A percentile compares a stretch with the other conserved stretches of the same genome.
Evolutionary conservation across 768 basidiomycete species (phyloP).

Genomic region (Rhodocollybia butyracea): DNA sequence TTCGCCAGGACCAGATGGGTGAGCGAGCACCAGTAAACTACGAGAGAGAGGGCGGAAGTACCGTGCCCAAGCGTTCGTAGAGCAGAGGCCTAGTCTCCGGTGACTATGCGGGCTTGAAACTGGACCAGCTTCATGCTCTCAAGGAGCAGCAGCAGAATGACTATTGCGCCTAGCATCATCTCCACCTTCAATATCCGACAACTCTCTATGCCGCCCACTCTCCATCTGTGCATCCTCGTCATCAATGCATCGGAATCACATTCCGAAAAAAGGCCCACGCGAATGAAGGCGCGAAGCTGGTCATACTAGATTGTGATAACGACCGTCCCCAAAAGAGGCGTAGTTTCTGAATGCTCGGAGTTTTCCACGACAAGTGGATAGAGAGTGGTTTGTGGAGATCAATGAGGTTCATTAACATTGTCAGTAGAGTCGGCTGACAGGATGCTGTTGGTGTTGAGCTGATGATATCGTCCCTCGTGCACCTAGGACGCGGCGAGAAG

Average conservation of each 20-base stretch:
- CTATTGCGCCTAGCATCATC: too few species aligned
- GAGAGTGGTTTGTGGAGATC: slow-evolving; percentile 25
- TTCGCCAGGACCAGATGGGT: slow-evolving; percentile 73
- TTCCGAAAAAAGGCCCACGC: too few species aligned
- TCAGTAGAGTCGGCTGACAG: slow-evolving; percentile 24
- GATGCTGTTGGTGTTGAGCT: slow-evolving; percentile 26
- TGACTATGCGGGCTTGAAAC: too few species aligned
- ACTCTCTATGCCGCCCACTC: too few species aligned
- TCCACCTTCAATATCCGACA: too few species aligned
- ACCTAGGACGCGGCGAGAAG: slow-evolving; percentile 25
- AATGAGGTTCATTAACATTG: slow-evolving; percentile 24
- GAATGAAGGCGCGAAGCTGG: slow-evolving; percentile 59
- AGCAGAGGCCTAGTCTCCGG: slow-evolving; percentile 20
- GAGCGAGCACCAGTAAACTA: slow-evolving; percentile 60
- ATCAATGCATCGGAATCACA: too few species aligned
- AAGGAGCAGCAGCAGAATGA: too few species aligned
- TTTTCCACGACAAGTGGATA: slow-evolving; percentile 21
- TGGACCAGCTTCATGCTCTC: too few species aligned
- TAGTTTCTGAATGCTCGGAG: slow-evolving; percentile 40
- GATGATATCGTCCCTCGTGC: slow-evolving; percentile 39
- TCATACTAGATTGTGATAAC: slow-evolving; percentile 53
- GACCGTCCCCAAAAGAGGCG: slow-evolving; percentile 51
- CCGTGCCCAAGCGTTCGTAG: slow-evolving; percentile 37
- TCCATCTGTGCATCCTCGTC: too few species aligned
- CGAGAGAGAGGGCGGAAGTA: slow-evolving; percentile 68